Percentiles rank a stretch among this genome's conserved stretches.
These are phyloP conservation scores for Primulina tabacum DNA, from an alignment of 257 asterid genomes.

Conservation along the genomic window DNA sequence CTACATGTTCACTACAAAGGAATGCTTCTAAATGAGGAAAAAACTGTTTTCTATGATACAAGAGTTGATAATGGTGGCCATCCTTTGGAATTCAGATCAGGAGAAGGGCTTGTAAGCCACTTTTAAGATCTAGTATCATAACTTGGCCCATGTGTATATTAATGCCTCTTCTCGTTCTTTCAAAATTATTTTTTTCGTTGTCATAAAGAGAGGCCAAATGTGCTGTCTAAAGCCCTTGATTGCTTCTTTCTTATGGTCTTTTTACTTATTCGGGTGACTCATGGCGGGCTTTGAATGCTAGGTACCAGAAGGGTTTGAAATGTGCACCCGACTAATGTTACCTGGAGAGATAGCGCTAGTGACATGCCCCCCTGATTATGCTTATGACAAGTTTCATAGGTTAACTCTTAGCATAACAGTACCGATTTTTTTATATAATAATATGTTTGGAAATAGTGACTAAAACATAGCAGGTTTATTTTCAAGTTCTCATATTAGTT, in stretches of 20 bases:
- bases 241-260: constrained; percentile 5
- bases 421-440: constrained; percentile 13
- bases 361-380: constrained; percentile 96
- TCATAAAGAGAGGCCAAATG: not conserved
- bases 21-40: constrained; percentile 75
- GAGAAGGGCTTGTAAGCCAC: constrained; percentile 93
- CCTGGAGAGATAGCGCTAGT: constrained; percentile 91
- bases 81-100: constrained; percentile 94
- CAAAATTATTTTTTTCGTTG: not conserved
- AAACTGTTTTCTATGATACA: constrained; percentile 80
- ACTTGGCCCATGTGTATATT: not conserved
- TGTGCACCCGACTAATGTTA: constrained; percentile 92
- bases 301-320: constrained; percentile 99
- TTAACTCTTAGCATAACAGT: constrained; percentile 18
- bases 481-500: constrained; percentile 5
- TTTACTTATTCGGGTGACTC: constrained; percentile 15
- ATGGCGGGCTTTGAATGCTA: constrained; percentile 29
- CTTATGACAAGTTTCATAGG: constrained; percentile 96
- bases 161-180: constrained; percentile 5
- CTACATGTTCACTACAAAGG: constrained; percentile 89
- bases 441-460: not conserved
- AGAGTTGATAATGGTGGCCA: constrained; percentile 62
- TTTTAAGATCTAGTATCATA: constrained; percentile 21
- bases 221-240: constrained; percentile 15
- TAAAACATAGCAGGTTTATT: not conserved